Conservation (phyloP, 805 yeast species). For the Yamadazyma paraphyllophila region DNA sequence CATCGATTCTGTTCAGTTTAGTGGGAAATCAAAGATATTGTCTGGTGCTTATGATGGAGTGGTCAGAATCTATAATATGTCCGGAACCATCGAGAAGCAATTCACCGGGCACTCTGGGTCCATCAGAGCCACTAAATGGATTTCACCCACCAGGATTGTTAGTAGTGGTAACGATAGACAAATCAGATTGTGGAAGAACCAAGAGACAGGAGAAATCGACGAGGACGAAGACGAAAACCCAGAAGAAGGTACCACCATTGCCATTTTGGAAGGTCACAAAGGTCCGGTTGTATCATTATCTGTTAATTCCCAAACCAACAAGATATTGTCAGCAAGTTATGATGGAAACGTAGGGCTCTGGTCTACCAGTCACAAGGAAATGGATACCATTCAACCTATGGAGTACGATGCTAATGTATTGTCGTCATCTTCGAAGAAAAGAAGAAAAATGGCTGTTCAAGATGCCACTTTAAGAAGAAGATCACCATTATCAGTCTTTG, state of each 20-base stretch:
- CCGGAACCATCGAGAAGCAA: constrained; percentile 78
- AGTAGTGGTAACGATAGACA: constrained; percentile 89
- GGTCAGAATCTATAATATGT: constrained; percentile 81
- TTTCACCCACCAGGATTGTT: constrained; percentile 70
- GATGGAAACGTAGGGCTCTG: constrained; percentile 82
- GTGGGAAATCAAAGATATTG: constrained; percentile 54
- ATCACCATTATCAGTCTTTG: constrained; percentile 75
- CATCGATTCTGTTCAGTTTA: constrained; percentile 49
- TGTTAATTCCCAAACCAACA: constrained; percentile 49
- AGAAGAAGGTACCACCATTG: constrained; percentile 72
- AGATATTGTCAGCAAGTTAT: constrained; percentile 80
- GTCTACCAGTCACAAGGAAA: constrained; percentile 84
- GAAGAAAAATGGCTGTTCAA: constrained; percentile 76
- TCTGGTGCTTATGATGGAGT: constrained; percentile 95
- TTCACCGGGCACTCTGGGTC: constrained; percentile 88
- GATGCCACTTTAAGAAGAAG: constrained; percentile 77
- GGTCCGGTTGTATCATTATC: constrained; percentile 81
- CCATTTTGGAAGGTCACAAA: constrained; percentile 86
- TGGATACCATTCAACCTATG: constrained; percentile 55
- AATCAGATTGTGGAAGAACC: constrained; percentile 81
- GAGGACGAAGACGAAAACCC: constrained; percentile 37
- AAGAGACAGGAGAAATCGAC: constrained; percentile 33
- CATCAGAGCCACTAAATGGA: constrained; percentile 78
- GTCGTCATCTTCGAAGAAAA: constrained; percentile 82
- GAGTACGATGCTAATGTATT: constrained; percentile 46